phyloP scores from a whole-genome alignment of 176 grass and related monocot genomes.

The Rhynchospora tenuis region DNA sequence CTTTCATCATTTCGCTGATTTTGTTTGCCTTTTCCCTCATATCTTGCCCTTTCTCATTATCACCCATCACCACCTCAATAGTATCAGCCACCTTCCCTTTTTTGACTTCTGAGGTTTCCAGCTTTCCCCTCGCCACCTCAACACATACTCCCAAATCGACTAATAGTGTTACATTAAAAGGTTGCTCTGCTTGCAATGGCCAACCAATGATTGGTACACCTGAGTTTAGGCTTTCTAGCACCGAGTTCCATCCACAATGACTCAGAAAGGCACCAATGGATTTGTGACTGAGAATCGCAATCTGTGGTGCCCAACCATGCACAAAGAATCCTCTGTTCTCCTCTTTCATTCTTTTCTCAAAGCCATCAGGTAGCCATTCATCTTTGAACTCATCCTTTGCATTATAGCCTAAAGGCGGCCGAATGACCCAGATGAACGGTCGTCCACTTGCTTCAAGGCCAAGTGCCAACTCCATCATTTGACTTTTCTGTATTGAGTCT shows the following conservation, averaged over 20 bases:
- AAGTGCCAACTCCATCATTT: slow-evolving; percentile 27
- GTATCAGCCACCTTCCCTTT: no score
- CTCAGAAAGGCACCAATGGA: slow-evolving; percentile 23
- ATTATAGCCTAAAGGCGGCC: slow-evolving; percentile 9
- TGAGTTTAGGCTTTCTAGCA: slow-evolving; percentile 11
- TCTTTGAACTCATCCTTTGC: neutral
- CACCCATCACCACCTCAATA: no score
- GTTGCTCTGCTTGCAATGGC: no score
- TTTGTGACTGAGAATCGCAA: slow-evolving; percentile 11
- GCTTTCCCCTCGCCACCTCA: no score
- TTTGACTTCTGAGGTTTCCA: no score
- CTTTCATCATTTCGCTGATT: no score
- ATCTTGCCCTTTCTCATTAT: no score
- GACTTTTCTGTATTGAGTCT: slow-evolving; percentile 6
- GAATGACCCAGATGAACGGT: slow-evolving; percentile 26
- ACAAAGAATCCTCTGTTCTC: neutral
- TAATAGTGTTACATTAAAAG: no score
- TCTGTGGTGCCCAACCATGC: slow-evolving; percentile 19
- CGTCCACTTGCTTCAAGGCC: slow-evolving; percentile 7
- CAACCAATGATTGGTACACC: slow-evolving; percentile 23
- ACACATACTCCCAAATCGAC: no score
- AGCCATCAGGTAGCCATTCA: slow-evolving; percentile 28
- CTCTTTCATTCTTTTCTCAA: neutral
- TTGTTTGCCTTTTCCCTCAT: no score
- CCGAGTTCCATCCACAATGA: slow-evolving; percentile 30